Evolutionary conservation across 305 asterid species (phyloP).

Genomic region (Caryopteris hybrid): DNA sequence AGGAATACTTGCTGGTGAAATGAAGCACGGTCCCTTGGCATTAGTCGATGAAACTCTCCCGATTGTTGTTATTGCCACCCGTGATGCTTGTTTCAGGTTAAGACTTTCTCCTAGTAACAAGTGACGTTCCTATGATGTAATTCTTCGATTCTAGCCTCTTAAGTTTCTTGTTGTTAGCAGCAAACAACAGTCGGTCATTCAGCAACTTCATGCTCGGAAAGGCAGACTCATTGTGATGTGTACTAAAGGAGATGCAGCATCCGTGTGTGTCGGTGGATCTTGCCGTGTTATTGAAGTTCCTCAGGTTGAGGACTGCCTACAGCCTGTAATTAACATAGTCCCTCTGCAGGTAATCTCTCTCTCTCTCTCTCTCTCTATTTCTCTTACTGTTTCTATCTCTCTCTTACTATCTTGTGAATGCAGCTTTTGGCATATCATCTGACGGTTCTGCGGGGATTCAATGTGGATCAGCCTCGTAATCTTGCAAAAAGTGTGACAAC

Average conservation of each 20-base stretch:
- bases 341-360: slow-evolving; percentile 75
- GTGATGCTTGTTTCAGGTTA: slow-evolving; percentile 92
- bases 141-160: slow-evolving; percentile 5
- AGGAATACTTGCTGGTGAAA: slow-evolving; percentile 98
- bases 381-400: no score
- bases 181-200: slow-evolving; percentile 95
- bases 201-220: slow-evolving; percentile 95
- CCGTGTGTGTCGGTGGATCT: slow-evolving; percentile 75
- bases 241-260: slow-evolving; percentile 70
- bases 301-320: slow-evolving; percentile 82
- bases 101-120: slow-evolving; percentile 1
- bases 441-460: slow-evolving; percentile 83
- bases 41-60: slow-evolving; percentile 94
- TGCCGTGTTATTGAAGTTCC: slow-evolving; percentile 93
- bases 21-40: slow-evolving; percentile 98
- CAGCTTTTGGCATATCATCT: slow-evolving; percentile 96
- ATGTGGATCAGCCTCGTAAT: slow-evolving; percentile 97
- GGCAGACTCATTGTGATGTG: slow-evolving; percentile 96
- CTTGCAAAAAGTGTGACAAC: slow-evolving; percentile 98
- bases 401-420: background rate
- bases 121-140: background rate
- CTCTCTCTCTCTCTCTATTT: no score
- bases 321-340: slow-evolving; percentile 85
- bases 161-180: slow-evolving; percentile 34
- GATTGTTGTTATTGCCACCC: slow-evolving; percentile 89